Base-by-base conservation (phyloP, 2,329 filamentous ascomycete species). In the Diaporthe ampelina region DNA sequence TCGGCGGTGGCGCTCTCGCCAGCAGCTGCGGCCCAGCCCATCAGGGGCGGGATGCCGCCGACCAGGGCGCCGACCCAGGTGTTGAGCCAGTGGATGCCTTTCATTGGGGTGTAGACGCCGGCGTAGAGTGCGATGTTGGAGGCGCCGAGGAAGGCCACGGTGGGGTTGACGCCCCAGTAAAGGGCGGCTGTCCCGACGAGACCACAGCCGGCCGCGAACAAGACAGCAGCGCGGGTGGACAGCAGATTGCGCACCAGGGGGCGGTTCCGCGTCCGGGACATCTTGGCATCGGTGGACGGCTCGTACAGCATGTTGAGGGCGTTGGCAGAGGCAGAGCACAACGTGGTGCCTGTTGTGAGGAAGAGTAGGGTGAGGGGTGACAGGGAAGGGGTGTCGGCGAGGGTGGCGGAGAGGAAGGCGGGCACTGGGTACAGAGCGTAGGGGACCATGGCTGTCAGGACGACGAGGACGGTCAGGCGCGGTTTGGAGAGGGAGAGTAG, bases 241-340 rank as follows among this genome's bases (percentile, higher is more conserved):
- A 99, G 87, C 1, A 99, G 90, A 10, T 91, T 91, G 63, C 97
- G 91, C 4, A 98, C 97, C 0, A 99, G 87, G 0, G 97, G 97
- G 6, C 97, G 87, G 79, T 98, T 98, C 37, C 94, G 90, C 2
- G 97, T 99, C n/a, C 97, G 91, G 48, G 90, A 92, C 97, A 99
- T 99, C 79, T 94, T 91, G 59, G 95, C 94, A 83, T 99, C 97
- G 81, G 95, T 95, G 75, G 92, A 88, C 13, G 92, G 94, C 84
- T 99, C 97, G 84, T 98, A 95, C 74, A 98, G 91, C 97, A 99
- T 99, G 84, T 99, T 99, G 77, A 98, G 88, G 1, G 97, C 91
- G 82, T 99, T 99, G 57, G 97, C 97, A 74, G 94, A 94, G 57
- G 95, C 95, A n/a, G 91, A 94, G 82, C 94, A 97, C 26, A 98